A percentile compares a stretch with the other conserved stretches of the same genome.
Evolutionary conservation across 176 grass and related monocot species (phyloP).

Genomic region (Rhynchospora tenuis): DNA sequence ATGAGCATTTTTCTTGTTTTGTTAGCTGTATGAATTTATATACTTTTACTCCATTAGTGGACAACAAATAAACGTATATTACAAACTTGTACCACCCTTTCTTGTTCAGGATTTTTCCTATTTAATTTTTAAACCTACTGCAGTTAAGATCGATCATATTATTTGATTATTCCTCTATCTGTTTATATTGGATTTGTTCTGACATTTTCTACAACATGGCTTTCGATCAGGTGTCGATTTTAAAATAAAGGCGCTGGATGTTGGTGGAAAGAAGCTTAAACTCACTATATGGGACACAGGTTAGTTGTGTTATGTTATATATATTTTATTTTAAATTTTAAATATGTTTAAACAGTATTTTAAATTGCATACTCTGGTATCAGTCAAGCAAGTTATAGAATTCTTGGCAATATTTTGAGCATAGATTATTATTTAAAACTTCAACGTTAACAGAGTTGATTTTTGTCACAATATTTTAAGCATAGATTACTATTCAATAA

Average conservation of each 20-base stretch:
- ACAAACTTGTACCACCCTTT: not conserved
- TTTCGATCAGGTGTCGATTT: constrained; percentile 76
- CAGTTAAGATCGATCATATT: not conserved
- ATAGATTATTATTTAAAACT: not conserved
- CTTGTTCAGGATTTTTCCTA: constrained; percentile 6
- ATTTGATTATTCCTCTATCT: not conserved
- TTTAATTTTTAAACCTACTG: not conserved
- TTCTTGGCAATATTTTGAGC: not conserved
- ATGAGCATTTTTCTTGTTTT: not conserved
- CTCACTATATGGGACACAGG: constrained; percentile 99
- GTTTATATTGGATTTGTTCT: not conserved
- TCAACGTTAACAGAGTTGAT: not conserved
- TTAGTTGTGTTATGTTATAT: constrained; percentile 18
- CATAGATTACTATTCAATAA: not conserved
- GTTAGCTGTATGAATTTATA: not conserved
- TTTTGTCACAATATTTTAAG: not conserved
- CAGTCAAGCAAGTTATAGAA: not conserved
- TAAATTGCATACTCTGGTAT: not conserved
- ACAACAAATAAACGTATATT: not conserved
- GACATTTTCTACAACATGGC: not conserved
- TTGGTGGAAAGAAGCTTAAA: constrained; percentile 76
- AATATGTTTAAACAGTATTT: not conserved
- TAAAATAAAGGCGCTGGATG: constrained; percentile 81
- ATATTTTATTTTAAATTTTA: not conserved
- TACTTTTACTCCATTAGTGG: not conserved